Evolutionary conservation across 2,329 filamentous ascomycete species (phyloP).

Genomic region (Geosmithia flava): DNA sequence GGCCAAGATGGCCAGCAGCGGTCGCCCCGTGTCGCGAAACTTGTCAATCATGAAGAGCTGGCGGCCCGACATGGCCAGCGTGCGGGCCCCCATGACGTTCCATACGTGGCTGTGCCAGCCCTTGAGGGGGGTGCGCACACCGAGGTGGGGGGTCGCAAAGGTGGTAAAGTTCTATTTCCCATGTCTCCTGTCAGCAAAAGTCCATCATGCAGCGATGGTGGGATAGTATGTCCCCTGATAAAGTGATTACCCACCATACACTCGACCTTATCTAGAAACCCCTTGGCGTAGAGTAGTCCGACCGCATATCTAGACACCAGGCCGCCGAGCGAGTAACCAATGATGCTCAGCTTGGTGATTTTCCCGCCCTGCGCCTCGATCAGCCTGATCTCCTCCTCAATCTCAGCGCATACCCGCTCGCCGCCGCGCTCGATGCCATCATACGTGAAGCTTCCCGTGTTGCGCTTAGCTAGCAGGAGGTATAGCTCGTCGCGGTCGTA

Average conservation of each 20-base stretch:
- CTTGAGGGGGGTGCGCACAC: slow-evolving; percentile 57
- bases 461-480: slow-evolving; percentile 60
- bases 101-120: slow-evolving; percentile 56
- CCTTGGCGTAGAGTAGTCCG: slow-evolving; percentile 70
- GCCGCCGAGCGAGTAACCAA: slow-evolving; percentile 84
- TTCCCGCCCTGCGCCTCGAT: slow-evolving; percentile 51
- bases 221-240: background rate
- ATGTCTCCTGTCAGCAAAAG: background rate
- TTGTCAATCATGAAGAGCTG: slow-evolving; percentile 81
- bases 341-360: slow-evolving; percentile 72
- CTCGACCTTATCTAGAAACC: slow-evolving; percentile 65
- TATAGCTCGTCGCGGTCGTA: slow-evolving; percentile 53
- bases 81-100: slow-evolving; percentile 76
- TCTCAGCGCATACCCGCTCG: slow-evolving; percentile 55
- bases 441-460: slow-evolving; percentile 60
- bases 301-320: slow-evolving; percentile 78
- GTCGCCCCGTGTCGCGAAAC: slow-evolving; percentile 72
- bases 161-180: slow-evolving; percentile 68
- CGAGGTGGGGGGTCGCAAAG: slow-evolving; percentile 75
- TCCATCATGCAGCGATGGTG: background rate
- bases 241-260: slow-evolving; percentile 47
- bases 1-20: slow-evolving; percentile 68
- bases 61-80: slow-evolving; percentile 68
- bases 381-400: slow-evolving; percentile 47
- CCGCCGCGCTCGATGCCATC: slow-evolving; percentile 58